These are phyloP conservation scores for Rhodomyrtus tomentosa DNA, from an alignment of 345 rosid species.

Conservation along the genomic window DNA sequence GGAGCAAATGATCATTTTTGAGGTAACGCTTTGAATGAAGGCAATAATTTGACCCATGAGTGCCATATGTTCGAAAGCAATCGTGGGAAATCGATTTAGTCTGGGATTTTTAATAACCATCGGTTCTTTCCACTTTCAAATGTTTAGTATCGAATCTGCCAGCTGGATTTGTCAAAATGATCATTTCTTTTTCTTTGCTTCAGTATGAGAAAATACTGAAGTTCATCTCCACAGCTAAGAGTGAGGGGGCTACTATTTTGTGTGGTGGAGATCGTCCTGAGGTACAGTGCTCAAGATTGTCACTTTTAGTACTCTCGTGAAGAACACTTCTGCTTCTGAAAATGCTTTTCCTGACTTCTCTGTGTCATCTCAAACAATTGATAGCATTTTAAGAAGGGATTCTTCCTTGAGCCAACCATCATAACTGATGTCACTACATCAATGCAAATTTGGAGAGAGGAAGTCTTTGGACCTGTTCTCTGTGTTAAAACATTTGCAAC, in stretches of 20 bases:
- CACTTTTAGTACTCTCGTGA: background rate
- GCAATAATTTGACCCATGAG: background rate
- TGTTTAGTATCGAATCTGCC: background rate
- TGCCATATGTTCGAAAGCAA: background rate
- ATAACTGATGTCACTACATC: slow-evolving; percentile 64
- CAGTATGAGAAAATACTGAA: slow-evolving; percentile 75
- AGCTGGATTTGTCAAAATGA: background rate
- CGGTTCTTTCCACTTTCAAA: background rate
- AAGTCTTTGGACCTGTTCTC: slow-evolving; percentile 95
- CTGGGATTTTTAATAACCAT: background rate
- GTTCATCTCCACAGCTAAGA: slow-evolving; percentile 72
- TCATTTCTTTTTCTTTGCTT: background rate
- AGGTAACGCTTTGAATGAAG: background rate
- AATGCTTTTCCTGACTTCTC: slow-evolving; percentile 1
- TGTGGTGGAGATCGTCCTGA: slow-evolving; percentile 73
- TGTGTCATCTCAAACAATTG: slow-evolving; percentile 1
- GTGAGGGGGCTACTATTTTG: slow-evolving; percentile 85
- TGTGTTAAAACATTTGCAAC: slow-evolving; percentile 81
- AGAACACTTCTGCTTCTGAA: background rate
- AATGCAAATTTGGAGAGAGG: slow-evolving; percentile 99
- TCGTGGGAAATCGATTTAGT: background rate
- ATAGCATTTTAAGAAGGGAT: slow-evolving; percentile 82
- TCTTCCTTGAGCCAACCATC: slow-evolving; percentile 73
- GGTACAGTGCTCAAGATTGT: slow-evolving; percentile 24
- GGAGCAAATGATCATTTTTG: background rate